These are phyloP conservation scores for Camelina neglecta DNA, from an alignment of 345 rosid genomes.

Conservation along the genomic window DNA sequence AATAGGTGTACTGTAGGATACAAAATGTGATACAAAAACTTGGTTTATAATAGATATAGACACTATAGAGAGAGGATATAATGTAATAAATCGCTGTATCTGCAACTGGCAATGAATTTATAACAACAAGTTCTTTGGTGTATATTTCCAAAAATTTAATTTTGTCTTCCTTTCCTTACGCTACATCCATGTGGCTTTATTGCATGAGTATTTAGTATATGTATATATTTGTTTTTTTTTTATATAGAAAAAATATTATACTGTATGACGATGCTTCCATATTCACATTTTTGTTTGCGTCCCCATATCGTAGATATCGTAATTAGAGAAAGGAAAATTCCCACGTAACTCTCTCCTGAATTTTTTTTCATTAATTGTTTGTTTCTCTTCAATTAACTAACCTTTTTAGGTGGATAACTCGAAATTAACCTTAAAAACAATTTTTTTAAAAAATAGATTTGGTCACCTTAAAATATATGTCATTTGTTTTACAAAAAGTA, in stretches of 20 bases:
- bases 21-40: constrained; percentile 35
- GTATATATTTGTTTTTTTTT: background rate
- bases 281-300: background rate
- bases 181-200: constrained; percentile 53
- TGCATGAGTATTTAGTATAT: constrained; percentile 43
- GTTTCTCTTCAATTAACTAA: background rate
- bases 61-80: constrained; percentile 18
- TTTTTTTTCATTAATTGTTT: background rate
- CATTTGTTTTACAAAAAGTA: too few relatives aligned
- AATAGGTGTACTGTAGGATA: constrained; percentile 14
- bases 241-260: too few relatives aligned
- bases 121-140: constrained; percentile 44
- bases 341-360: constrained; percentile 32
- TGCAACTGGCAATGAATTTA: constrained; percentile 52
- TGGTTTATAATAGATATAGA: constrained; percentile 2
- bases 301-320: constrained; percentile 24
- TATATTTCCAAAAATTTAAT: constrained; percentile 43
- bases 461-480: background rate
- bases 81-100: constrained; percentile 48
- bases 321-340: constrained; percentile 22
- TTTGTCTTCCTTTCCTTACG: constrained; percentile 49
- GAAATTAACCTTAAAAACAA: background rate
- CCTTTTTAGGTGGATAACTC: background rate
- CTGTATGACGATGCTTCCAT: constrained; percentile 9
- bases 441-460: too few relatives aligned